Conservation (phyloP, 108 stramenopile species). For the Nitzschia sp. region DNA sequence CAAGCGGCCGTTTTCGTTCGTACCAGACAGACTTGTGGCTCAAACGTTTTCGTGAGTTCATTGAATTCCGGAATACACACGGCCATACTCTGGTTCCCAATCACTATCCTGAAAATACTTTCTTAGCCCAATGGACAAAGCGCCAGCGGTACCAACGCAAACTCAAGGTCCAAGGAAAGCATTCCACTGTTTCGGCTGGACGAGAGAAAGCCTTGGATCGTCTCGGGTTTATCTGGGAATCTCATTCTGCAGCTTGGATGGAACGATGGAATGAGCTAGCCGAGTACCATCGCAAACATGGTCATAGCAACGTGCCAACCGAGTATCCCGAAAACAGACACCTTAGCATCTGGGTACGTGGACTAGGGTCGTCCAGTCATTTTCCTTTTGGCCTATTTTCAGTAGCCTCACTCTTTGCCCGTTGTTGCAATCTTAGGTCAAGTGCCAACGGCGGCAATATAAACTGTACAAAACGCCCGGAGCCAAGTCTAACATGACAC, state of each 20-base stretch:
- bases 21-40: too few relatives aligned
- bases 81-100: constrained; percentile 3
- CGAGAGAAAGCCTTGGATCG: constrained; percentile 39
- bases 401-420: too few relatives aligned
- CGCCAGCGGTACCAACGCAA: constrained; percentile 50
- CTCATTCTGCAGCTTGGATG: constrained; percentile 22
- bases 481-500: too few relatives aligned
- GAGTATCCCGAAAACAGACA: constrained; percentile 24
- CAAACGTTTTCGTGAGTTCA: background rate
- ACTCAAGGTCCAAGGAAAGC: constrained; percentile 21
- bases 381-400: too few relatives aligned
- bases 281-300: constrained; percentile 1
- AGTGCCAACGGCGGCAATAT: too few relatives aligned
- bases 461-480: too few relatives aligned
- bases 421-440: too few relatives aligned
- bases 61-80: background rate
- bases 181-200: constrained; percentile 38
- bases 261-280: constrained; percentile 15
- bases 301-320: constrained; percentile 22
- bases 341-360: constrained; percentile 38
- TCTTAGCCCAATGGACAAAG: constrained; percentile 33
- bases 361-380: too few relatives aligned
- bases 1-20: too few relatives aligned
- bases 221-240: constrained; percentile 52
- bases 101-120: background rate